A percentile compares a stretch with the other conserved stretches of the same genome.
Evolutionary conservation across 2,329 filamentous ascomycete genomes (phyloP).

Genomic region (Pseudogymnoascus sp.): DNA sequence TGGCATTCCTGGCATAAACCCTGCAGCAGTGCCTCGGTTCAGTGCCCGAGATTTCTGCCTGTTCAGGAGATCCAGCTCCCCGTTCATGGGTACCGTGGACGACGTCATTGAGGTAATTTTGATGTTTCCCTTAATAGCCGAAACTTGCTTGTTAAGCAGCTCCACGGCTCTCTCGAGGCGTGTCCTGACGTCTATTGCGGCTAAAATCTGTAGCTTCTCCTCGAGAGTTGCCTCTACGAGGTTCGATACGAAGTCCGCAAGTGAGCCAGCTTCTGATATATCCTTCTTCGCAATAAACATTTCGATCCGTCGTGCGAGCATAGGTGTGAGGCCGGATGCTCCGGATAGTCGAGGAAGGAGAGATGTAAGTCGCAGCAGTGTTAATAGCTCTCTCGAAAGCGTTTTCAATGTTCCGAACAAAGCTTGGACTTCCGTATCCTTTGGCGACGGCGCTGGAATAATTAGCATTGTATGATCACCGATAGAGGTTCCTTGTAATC

Average conservation of each 20-base stretch:
- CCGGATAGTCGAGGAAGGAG: constrained; percentile 65
- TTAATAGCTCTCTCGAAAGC: constrained; percentile 76
- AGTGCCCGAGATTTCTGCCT: constrained; percentile 33
- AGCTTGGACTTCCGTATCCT: constrained; percentile 57
- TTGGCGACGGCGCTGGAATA: constrained; percentile 27
- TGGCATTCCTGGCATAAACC: constrained; percentile 25
- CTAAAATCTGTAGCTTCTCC: constrained; percentile 80
- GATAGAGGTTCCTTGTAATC: constrained; percentile 10
- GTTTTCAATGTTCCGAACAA: constrained; percentile 76
- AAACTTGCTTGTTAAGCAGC: constrained; percentile 73
- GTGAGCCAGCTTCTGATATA: constrained; percentile 68
- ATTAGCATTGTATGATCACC: constrained; percentile 16
- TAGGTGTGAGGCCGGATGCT: constrained; percentile 62
- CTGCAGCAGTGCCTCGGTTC: constrained; percentile 11
- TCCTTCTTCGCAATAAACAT: constrained; percentile 79
- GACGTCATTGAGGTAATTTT: constrained; percentile 73
- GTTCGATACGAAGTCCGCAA: constrained; percentile 97
- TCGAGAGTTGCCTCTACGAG: constrained; percentile 80
- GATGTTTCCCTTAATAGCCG: constrained; percentile 76
- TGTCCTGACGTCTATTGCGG: constrained; percentile 70
- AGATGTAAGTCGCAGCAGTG: constrained; percentile 74
- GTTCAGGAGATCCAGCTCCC: constrained; percentile 47
- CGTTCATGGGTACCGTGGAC: constrained; percentile 51
- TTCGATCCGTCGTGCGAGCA: constrained; percentile 80
- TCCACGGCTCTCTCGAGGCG: constrained; percentile 76